These are phyloP conservation scores for Eucalyptus pauciflora DNA, from an alignment of 345 rosid genomes.

Conservation along the genomic window DNA sequence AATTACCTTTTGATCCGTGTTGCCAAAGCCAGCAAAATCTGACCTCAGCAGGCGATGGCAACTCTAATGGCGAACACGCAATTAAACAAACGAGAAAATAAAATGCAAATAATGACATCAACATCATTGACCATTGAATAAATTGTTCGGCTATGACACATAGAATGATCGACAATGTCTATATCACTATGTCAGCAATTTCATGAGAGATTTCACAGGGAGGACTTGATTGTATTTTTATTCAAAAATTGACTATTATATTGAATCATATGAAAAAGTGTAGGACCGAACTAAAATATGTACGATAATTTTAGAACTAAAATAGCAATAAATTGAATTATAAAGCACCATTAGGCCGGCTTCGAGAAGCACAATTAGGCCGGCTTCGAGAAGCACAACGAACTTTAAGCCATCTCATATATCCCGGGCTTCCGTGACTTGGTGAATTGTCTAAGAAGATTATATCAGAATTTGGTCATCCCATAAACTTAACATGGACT, in stretches of 20 bases:
- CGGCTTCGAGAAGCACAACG: neutral
- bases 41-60: too few species aligned
- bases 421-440: neutral
- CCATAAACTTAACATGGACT: neutral
- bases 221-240: neutral
- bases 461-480: neutral
- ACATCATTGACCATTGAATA: neutral
- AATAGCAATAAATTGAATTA: neutral
- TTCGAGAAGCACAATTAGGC: neutral
- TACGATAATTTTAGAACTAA: too few species aligned
- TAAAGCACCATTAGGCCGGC: neutral
- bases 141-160: neutral
- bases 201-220: rapidly evolving
- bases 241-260: too few species aligned
- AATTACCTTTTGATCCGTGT: too few species aligned
- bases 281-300: too few species aligned
- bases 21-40: too few species aligned
- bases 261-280: neutral
- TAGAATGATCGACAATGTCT: neutral
- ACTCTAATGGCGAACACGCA: too few species aligned
- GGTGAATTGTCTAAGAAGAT: neutral
- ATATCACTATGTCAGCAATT: rapidly evolving
- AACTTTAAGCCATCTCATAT: neutral
- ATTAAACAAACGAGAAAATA: too few species aligned
- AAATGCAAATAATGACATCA: too few species aligned